Evolutionary conservation across 495 filamentous ascomycete genomes (phyloP).

Genomic region (Coniosporium apollinis): DNA sequence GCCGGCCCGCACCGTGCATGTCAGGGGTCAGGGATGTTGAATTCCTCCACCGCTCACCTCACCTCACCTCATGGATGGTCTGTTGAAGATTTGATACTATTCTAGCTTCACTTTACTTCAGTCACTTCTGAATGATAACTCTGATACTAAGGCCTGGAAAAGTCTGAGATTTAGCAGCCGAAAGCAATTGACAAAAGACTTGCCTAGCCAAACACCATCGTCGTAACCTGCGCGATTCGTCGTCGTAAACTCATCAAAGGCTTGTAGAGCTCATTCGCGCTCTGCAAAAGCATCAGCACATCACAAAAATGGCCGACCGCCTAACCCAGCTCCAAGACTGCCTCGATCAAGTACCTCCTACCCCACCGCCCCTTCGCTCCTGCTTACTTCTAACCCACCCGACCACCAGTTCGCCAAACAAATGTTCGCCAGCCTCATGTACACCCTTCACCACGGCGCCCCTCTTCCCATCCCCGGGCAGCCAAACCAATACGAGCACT

Average conservation of each 20-base stretch:
- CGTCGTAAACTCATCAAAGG: too few species aligned
- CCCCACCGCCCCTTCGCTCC: neutral
- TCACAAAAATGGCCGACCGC: slow-evolving; percentile 57
- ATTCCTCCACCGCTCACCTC: too few species aligned
- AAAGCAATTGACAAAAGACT: neutral
- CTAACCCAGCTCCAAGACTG: slow-evolving; percentile 91
- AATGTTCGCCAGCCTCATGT: slow-evolving; percentile 75
- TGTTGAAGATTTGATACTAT: too few species aligned
- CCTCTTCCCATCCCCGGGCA: slow-evolving; percentile 44
- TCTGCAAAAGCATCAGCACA: slow-evolving; percentile 2
- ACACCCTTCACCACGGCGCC: slow-evolving; percentile 68
- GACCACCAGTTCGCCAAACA: slow-evolving; percentile 58
- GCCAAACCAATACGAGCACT: slow-evolving; percentile 27
- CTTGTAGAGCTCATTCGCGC: too few species aligned
- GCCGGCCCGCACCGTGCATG: too few species aligned
- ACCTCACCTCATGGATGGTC: too few species aligned
- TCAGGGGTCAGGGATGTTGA: too few species aligned
- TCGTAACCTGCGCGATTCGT: too few species aligned
- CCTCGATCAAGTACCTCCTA: slow-evolving; percentile 57
- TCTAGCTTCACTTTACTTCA: too few species aligned
- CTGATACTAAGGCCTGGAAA: too few species aligned
- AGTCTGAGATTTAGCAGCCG: too few species aligned
- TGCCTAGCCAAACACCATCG: neutral
- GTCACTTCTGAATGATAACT: too few species aligned
- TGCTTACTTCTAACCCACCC: slow-evolving; percentile 1